Base-by-base conservation (phyloP, 768 basidiomycete genomes). In the Pholiota molesta region DNA sequence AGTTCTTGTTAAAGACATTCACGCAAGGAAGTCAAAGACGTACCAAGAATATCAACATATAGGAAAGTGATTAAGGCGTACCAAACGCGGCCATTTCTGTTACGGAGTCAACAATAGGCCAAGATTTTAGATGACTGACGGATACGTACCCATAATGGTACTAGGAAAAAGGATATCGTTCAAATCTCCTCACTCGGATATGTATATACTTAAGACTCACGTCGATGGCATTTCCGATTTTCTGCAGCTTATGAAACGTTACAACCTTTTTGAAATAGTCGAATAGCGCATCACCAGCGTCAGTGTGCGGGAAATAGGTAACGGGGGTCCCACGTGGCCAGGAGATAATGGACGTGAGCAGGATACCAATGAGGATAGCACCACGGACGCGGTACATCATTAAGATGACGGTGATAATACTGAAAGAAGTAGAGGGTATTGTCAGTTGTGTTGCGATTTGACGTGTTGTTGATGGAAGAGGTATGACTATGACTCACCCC, bases 61-160 rank as follows among this genome's bases (percentile, higher is more conserved):
- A 95, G 84, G 85, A 95, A 93, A 0, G 93, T 95, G 71, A 93
- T 77, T 28, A 95, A 80, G 6, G 93, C 93, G 72, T 94, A 92
- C 93, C 93, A 95, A 26, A 94, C 89, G 37, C 77, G 83, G 52
- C 91, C 91, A 61, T 88, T 91, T 39, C 80, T 79, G 69, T 74
- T 75, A 7, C 47, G 55, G 59, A 64, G 28, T 70, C 63, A 23
- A 3, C 26, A 37, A 63, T 53, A 57, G 52, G 29, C 55, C 1
- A 3, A 21, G 14, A 13, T 6, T 21, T 29, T 29, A 1, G 51
- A 23, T 28, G 16, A 11, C 8, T 28, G 44, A 28, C 5, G 3
- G n/a, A 28, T 51, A 60, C 74, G 61, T 60, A 77, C 77, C 75
- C 68, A 66, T 84, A 83, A 64, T 82, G 71, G 69, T 82, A 85